Percentiles rank a stretch among this genome's conserved stretches.
Conservation (phyloP, 108 stramenopile genomes). For the Cyclotella atomus region DNA sequence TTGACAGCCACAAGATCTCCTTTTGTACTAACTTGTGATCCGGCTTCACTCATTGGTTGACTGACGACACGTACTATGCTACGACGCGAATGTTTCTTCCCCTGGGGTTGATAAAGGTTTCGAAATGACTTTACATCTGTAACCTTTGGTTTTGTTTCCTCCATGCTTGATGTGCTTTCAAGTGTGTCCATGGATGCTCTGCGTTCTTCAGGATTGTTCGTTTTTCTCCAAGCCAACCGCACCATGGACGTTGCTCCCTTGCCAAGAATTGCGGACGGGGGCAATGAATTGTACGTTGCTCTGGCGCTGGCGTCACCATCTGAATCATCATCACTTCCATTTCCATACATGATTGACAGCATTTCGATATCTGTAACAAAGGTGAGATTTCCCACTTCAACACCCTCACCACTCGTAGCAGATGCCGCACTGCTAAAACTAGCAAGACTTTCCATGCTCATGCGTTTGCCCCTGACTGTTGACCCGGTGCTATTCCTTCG, state of each 20-base stretch:
- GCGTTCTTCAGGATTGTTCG: background rate
- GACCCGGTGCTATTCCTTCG: background rate
- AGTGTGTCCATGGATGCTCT: background rate
- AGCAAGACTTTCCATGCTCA: slow-evolving; percentile 12
- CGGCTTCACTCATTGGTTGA: background rate
- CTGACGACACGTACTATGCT: slow-evolving; percentile 32
- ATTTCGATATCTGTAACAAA: slow-evolving; percentile 46
- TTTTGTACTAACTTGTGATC: background rate
- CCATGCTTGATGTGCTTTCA: background rate
- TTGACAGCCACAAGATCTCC: slow-evolving; percentile 86
- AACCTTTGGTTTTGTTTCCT: background rate
- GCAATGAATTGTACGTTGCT: background rate
- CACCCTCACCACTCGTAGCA: background rate
- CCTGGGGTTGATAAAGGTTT: background rate
- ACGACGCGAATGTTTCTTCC: slow-evolving; percentile 3
- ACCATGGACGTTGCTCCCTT: slow-evolving; percentile 15
- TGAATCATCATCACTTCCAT: background rate
- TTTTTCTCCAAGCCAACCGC: slow-evolving; percentile 18
- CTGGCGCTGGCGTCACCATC: background rate
- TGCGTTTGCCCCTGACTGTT: background rate
- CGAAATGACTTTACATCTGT: background rate
- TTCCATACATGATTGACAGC: slow-evolving; percentile 34
- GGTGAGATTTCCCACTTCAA: slow-evolving; percentile 33
- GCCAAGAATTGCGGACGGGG: slow-evolving; percentile 11
- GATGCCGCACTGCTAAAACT: slow-evolving; percentile 32